phyloP scores from a whole-genome alignment of 371 early-diverging fungal genomes.

The Mucor sp. region DNA sequence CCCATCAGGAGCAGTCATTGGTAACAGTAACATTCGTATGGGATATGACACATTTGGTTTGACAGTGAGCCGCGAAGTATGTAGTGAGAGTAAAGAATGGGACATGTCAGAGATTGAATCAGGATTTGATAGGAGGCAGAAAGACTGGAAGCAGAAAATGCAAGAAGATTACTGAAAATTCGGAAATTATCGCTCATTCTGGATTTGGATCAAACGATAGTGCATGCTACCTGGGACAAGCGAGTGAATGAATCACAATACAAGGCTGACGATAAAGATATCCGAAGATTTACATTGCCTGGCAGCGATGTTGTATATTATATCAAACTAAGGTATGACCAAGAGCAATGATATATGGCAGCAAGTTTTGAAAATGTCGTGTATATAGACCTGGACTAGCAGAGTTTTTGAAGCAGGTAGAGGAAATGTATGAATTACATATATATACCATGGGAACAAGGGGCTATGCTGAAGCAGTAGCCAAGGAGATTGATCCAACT shows the following conservation, averaged over 20 bases:
- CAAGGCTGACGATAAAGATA: slow-evolving; percentile 70
- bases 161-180: slow-evolving; percentile 62
- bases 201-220: slow-evolving; percentile 98
- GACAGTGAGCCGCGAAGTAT: slow-evolving; percentile 66
- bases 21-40: slow-evolving; percentile 58
- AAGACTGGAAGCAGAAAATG: slow-evolving; percentile 73
- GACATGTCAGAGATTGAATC: neutral
- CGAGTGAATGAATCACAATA: slow-evolving; percentile 79
- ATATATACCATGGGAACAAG: slow-evolving; percentile 99
- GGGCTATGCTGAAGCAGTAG: slow-evolving; percentile 92
- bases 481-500: slow-evolving; percentile 87
- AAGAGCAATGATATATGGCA: neutral
- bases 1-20: neutral
- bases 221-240: slow-evolving; percentile 94
- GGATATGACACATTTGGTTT: slow-evolving; percentile 77
- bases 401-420: slow-evolving; percentile 76
- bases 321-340: slow-evolving; percentile 73
- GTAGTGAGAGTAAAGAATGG: neutral
- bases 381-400: slow-evolving; percentile 71
- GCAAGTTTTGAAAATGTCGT: neutral
- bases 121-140: slow-evolving; percentile 72
- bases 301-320: slow-evolving; percentile 74
- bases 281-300: slow-evolving; percentile 75
- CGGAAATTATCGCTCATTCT: slow-evolving; percentile 92
- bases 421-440: slow-evolving; percentile 89